Base-by-base conservation (phyloP, 176 grass and related monocot genomes). In the Phragmites australis region DNA sequence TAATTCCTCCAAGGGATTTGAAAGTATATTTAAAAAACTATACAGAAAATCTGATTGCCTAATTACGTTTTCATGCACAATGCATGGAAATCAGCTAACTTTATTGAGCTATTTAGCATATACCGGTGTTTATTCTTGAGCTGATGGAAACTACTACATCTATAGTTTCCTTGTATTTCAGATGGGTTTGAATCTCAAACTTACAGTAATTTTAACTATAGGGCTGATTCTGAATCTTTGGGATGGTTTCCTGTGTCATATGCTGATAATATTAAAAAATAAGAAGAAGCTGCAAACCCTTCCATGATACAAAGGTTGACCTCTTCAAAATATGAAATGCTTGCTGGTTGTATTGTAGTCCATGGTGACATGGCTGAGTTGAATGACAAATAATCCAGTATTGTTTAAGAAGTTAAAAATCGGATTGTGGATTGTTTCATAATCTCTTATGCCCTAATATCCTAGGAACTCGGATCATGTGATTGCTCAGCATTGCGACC, bases 71-170 rank as follows among this genome's bases (percentile, higher is more conserved):
- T 39, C 21, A 25, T 76, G 53, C 22, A 22, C 50, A 21, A 76
- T 69, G 26, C 65, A 37, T 53, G 26, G 44, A 69, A 76, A 70
- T 53, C 43, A 76, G 16, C 41, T 69, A 25, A 74, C 9, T n/a
- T 60, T 67, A 13, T 70, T 40, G 41, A 75, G 6, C 19, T 26
- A 47, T 84, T 37, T 56, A 57, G 10, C 22, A 5, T 57, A 57
- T 57, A 26, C 54, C 2, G 9, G 27, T 68, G 5, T 19, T n/a
- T 84, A 34, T 69, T 66, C 46, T 76, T 84, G 42, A 68, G 42
- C 72, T 59, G 27, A 26, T 29, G 41, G 15, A 26, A 48, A 60
- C 50, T 66, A 58, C 39, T 76, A 37, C 72, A 47, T 40, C n/a
- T n/a, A n/a, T n/a, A n/a, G n/a, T n/a, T n/a, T 8, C 27, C 26